Evolutionary conservation across 352 stramenopile genomes (phyloP), one percentile per base, ranked within the genome.

Genomic region (Globisporangium sylvaticum): DNA sequence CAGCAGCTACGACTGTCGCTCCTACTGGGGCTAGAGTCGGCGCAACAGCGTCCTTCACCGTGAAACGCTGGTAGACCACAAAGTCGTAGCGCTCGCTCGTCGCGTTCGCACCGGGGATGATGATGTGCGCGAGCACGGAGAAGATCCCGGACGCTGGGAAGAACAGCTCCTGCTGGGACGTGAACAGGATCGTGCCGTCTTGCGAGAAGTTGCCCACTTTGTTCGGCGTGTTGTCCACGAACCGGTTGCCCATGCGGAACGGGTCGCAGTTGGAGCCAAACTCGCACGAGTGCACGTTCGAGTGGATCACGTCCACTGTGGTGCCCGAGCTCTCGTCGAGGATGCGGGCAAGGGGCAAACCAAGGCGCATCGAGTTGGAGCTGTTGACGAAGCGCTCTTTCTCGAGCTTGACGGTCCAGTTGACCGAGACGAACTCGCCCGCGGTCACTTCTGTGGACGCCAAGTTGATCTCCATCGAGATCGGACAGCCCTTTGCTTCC

Each of bases 111-210:
- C 66, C 14, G 14, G 66, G 61, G 3, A 79, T 29, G 39, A 79
- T 75, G 54, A 79, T 67, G 32, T 79, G 73, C 31, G 73, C 70
- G 37, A 79, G 48, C 24, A 79, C 69, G 14, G 70, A 73, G 67
- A 68, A 79, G 52, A 70, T 52, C 1, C 73, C 70, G 3, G 58
- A 0, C 7, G 62, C 18, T 3, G 54, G 57, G 67, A 61, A 79
- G 8, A 52, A 15, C 32, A 79, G 59, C 44, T 78, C 69, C 2
- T 71, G 50, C 10, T 42, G 32, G 8, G 67, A 76, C 18, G 62
- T 70, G 61, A 79, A 79, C 31, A 67, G 55, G 42, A 61, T 50
- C 37, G 37, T 14, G n/a, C 42, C 48, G 31, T 31, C 39, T 20
- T 27, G 2, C 20, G 52, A 68, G 58, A 79, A 72, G 42, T 67